Conservation (phyloP, 768 basidiomycete genomes). For the Pleurotus eryngii region DNA sequence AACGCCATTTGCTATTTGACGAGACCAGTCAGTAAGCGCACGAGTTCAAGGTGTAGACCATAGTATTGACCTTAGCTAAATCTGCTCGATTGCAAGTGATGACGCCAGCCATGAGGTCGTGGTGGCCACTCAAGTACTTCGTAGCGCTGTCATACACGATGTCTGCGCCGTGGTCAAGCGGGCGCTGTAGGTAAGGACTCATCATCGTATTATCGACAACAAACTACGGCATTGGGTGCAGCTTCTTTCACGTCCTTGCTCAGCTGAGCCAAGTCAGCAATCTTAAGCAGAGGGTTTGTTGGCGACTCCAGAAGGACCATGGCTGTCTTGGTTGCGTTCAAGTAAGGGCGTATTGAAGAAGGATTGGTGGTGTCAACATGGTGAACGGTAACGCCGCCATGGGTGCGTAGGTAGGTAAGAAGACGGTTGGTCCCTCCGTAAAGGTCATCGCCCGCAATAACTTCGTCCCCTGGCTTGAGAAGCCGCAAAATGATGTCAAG, state of each 20-base stretch:
- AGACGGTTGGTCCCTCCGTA: constrained; percentile 98
- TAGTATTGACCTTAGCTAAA: constrained; percentile 64
- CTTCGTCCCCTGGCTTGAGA: constrained; percentile 92
- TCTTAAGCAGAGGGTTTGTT: constrained; percentile 95
- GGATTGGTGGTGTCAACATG: constrained; percentile 92
- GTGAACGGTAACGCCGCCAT: constrained; percentile 86
- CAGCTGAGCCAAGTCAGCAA: constrained; percentile 85
- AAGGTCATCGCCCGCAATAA: constrained; percentile 95
- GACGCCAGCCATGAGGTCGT: constrained; percentile 98
- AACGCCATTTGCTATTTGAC: constrained; percentile 74
- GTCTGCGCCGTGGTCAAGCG: constrained; percentile 93
- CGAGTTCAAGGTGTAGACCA: neutral
- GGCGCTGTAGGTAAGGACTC: constrained; percentile 96
- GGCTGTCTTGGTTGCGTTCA: constrained; percentile 72
- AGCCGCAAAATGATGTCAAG: constrained; percentile 92
- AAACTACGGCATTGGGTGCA: constrained; percentile 72
- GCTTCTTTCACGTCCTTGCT: constrained; percentile 79
- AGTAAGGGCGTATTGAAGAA: constrained; percentile 52
- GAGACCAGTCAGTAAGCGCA: constrained; percentile 8
- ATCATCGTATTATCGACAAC: constrained; percentile 99
- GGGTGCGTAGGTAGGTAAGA: constrained; percentile 80
- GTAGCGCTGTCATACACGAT: constrained; percentile 98
- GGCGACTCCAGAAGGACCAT: constrained; percentile 98
- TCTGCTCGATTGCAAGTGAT: constrained; percentile 92
- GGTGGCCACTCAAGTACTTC: constrained; percentile 96